A percentile compares a stretch with the other conserved stretches of the same genome.
Evolutionary conservation across 225 moss, liverwort and hornwort genomes (phyloP).

Genomic region (Pleurozium schreberi): DNA sequence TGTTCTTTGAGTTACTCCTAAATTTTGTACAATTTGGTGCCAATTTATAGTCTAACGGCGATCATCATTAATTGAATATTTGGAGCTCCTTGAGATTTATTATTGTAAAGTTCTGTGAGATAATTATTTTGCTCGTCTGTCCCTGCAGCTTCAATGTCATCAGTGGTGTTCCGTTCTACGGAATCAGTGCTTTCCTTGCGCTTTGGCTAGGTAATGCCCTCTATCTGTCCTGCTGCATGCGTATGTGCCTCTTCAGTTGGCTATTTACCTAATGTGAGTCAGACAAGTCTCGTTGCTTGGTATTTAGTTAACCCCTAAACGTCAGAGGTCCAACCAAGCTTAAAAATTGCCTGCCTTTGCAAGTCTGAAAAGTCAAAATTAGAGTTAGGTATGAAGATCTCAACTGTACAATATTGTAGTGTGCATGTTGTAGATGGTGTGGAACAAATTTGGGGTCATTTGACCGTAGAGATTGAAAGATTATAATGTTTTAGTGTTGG

Average conservation of each 20-base stretch:
- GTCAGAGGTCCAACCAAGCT: too few relatives aligned
- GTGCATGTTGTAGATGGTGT: too few relatives aligned
- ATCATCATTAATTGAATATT: not conserved
- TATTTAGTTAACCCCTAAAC: too few relatives aligned
- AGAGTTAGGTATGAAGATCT: too few relatives aligned
- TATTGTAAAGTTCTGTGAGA: not conserved
- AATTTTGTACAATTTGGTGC: not conserved
- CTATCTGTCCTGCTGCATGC: not conserved
- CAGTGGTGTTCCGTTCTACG: constrained; percentile 43
- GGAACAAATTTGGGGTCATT: too few relatives aligned
- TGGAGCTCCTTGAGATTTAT: not conserved
- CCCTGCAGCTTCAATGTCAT: constrained; percentile 45
- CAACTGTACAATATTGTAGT: too few relatives aligned
- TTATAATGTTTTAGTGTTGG: too few relatives aligned
- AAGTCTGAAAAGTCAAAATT: too few relatives aligned
- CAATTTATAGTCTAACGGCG: not conserved
- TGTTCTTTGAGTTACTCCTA: not conserved
- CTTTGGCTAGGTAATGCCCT: constrained; percentile 58
- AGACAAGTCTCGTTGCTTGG: not conserved
- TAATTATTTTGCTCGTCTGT: not conserved
- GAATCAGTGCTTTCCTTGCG: constrained; percentile 40
- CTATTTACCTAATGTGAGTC: not conserved
- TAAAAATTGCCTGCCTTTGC: too few relatives aligned
- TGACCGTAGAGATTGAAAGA: too few relatives aligned
- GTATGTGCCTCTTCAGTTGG: not conserved